These are phyloP conservation scores for Fusarium sp. DNA, from an alignment of 2,329 filamentous ascomycete species.

Conservation along the genomic window DNA sequence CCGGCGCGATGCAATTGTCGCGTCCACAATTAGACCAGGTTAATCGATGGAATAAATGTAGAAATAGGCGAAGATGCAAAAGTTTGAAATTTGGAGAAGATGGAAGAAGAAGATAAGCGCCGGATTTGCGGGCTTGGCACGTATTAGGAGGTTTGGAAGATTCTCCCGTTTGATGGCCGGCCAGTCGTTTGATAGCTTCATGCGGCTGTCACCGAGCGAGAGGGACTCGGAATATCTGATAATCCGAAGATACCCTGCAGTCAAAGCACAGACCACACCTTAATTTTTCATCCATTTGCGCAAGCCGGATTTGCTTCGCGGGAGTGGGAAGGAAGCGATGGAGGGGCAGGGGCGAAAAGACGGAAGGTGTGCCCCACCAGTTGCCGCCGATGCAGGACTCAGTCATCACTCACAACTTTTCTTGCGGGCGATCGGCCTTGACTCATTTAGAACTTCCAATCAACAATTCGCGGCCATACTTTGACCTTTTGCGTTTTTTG, in stretches of 20 bases:
- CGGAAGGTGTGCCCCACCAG: constrained; percentile 40
- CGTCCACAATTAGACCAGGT: neutral
- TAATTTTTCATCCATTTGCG: constrained; percentile 39
- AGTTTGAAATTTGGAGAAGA: neutral
- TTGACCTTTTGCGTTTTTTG: neutral
- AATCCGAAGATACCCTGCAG: constrained; percentile 31
- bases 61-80: neutral
- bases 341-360: constrained; percentile 43
- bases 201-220: constrained; percentile 4
- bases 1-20: neutral
- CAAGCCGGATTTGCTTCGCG: constrained; percentile 27
- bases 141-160: neutral
- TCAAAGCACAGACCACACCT: constrained; percentile 49
- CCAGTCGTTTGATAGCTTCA: constrained; percentile 3
- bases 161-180: constrained; percentile 4
- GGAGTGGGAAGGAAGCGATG: constrained; percentile 22
- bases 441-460: constrained; percentile 34
- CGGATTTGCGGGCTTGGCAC: neutral
- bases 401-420: constrained; percentile 41
- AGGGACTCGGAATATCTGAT: constrained; percentile 24
- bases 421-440: constrained; percentile 31
- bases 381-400: constrained; percentile 43
- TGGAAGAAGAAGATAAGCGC: neutral
- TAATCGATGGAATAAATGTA: neutral
- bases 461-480: neutral